Conservation (phyloP, 1,139 yeast species). For the Candida frijolesensis region DNA sequence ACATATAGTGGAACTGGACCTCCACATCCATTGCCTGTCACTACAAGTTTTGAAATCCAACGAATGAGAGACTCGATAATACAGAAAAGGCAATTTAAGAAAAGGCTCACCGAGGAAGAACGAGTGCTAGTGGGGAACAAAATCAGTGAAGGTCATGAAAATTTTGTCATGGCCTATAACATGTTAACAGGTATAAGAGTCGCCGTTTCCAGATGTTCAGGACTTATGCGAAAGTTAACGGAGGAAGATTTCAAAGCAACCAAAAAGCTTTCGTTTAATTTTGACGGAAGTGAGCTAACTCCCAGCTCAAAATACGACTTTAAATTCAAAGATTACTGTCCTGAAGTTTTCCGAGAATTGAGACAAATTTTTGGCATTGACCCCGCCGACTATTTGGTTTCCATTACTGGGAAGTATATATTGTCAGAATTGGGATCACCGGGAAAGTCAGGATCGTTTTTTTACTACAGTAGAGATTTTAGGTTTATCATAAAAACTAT, state of each 20-base stretch:
- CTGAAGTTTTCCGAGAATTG: conserved; percentile 89
- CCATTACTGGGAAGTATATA: conserved; percentile 90
- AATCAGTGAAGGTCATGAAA: conserved; percentile 89
- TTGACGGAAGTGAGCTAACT: conserved; percentile 85
- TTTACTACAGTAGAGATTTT: conserved; percentile 92
- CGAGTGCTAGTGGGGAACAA: conserved; percentile 72
- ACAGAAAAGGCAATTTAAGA: conserved; percentile 38
- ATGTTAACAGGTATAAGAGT: conserved; percentile 97
- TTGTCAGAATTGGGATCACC: conserved; percentile 93
- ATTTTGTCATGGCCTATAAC: conserved; percentile 92
- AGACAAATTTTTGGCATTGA: conserved; percentile 81
- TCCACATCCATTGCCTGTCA: conserved; percentile 10
- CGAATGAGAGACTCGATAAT: conserved; percentile 46
- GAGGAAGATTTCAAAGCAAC: conserved; percentile 70
- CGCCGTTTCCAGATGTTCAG: conserved; percentile 90
- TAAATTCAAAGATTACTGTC: conserved; percentile 95
- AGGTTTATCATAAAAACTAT: conserved; percentile 94
- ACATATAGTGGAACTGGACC: conserved; percentile 20
- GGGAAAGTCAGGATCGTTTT: conserved; percentile 95
- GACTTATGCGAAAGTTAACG: conserved; percentile 71
- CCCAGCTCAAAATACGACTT: conserved; percentile 95
- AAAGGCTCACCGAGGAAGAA: conserved; percentile 40
- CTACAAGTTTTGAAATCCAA: conserved; percentile 32
- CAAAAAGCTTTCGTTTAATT: conserved; percentile 82
- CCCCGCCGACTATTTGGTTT: conserved; percentile 92